phyloP scores from a whole-genome alignment of 176 grass and related monocot genomes.

The Poa pratensis region DNA sequence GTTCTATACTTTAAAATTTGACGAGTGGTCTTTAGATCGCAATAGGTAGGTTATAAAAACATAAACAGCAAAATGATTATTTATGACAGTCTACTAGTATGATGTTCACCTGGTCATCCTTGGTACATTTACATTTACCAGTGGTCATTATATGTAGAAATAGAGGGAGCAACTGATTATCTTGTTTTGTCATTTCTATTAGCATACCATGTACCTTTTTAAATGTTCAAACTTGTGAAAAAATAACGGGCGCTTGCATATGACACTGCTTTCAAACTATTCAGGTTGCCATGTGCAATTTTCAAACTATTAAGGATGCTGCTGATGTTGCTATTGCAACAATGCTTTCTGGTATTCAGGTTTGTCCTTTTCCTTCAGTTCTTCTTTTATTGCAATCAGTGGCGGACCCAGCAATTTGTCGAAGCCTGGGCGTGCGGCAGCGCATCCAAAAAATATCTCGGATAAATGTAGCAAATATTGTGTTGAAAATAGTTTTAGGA shows the following conservation, averaged over 20 bases:
- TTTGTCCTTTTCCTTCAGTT: conserved; percentile 43
- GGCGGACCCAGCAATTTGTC: no score
- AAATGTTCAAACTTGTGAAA: conserved; percentile 28
- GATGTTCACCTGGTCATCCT: not conserved
- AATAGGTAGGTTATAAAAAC: not conserved
- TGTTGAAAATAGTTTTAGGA: no score
- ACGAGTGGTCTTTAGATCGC: not conserved
- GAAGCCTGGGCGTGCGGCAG: no score
- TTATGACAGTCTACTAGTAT: not conserved
- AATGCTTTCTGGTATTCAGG: conserved; percentile 99
- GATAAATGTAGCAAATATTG: no score
- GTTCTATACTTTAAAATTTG: not conserved
- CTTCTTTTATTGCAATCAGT: conserved; percentile 1
- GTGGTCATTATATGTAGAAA: not conserved
- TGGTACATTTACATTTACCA: not conserved
- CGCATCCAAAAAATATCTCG: no score
- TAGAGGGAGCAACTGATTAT: not conserved
- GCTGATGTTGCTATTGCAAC: conserved; percentile 97
- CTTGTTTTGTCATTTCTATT: conserved; percentile 14
- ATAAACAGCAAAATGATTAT: not conserved
- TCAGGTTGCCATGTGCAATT: conserved; percentile 99
- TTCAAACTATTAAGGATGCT: conserved; percentile 90
- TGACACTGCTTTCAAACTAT: conserved; percentile 32
- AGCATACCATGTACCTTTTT: not conserved
- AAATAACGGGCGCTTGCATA: conserved; percentile 1